These are phyloP conservation scores for Ottelia alismoides DNA, from an alignment of 106 monocot genomes.

Conservation along the genomic window DNA sequence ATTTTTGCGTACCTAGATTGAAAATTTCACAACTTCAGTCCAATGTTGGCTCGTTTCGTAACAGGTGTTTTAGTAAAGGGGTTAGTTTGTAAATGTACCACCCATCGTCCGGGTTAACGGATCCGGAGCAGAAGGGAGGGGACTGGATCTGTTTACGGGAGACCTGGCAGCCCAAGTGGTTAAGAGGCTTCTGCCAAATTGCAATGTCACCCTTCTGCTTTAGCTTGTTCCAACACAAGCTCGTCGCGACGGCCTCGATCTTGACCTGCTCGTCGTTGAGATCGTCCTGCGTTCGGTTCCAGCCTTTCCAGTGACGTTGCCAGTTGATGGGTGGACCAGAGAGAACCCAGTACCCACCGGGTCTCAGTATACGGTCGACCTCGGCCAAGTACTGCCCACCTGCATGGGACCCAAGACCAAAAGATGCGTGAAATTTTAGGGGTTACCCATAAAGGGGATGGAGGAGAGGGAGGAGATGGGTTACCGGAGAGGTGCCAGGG, in stretches of 20 bases:
- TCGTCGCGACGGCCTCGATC: slow-evolving; percentile 25
- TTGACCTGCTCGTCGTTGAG: slow-evolving; percentile 25
- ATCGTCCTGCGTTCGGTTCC: slow-evolving; percentile 32
- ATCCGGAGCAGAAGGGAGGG: slow-evolving; percentile 18
- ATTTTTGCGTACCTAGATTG: slow-evolving; percentile 27
- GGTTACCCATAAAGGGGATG: too few relatives aligned
- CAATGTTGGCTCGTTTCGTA: too few relatives aligned
- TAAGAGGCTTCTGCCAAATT: slow-evolving; percentile 45
- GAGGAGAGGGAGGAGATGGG: too few relatives aligned
- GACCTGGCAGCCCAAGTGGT: slow-evolving; percentile 28
- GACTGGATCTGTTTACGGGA: slow-evolving; percentile 11
- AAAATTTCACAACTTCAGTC: too few relatives aligned
- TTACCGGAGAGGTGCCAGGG: slow-evolving; percentile 37
- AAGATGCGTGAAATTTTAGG: background rate
- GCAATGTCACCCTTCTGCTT: slow-evolving; percentile 40
- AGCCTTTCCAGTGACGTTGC: slow-evolving; percentile 27
- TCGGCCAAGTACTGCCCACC: slow-evolving; percentile 38
- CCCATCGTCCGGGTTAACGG: slow-evolving; percentile 27
- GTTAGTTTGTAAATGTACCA: too few relatives aligned
- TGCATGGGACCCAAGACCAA: background rate
- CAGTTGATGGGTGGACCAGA: slow-evolving; percentile 53
- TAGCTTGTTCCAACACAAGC: slow-evolving; percentile 51
- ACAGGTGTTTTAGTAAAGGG: too few relatives aligned
- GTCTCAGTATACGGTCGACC: slow-evolving; percentile 36
- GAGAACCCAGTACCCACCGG: slow-evolving; percentile 50